Evolutionary conservation across 2,329 filamentous ascomycete genomes (phyloP), one percentile per base, ranked within the genome.

Genomic region (Cordyceps cicadae): DNA sequence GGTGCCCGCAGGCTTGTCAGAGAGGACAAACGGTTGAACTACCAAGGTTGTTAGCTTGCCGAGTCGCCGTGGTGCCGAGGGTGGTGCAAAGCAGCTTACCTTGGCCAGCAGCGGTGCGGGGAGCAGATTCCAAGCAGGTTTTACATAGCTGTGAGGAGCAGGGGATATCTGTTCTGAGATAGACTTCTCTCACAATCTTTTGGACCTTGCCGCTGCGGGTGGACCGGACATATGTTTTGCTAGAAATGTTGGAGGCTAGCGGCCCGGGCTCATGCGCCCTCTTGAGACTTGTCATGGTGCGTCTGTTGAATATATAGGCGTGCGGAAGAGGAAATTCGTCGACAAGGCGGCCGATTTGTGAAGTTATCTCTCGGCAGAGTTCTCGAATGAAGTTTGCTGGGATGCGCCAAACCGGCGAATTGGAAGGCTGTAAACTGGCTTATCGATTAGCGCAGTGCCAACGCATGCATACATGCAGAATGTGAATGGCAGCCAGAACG

Each of bases 161-260:
- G 54, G 94, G 93, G 70, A 99, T 97, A 73, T 99, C 94, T 76
- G 93, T 90, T 74, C 94, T 86, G 63, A 99, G 81, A 75, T 99
- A 99, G 64, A 97, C 83, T 79, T 99, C 94, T 69, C 92, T 87
- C 66, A 99, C 94, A 70, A 99, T 95, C 81, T 99, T 99, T 75
- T 97, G 94, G 63, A 97, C 93, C 78, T 97, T 97, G 75, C 94
- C 94, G 74, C 87, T 94, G 75, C 90, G 92, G 53, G 93, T 96
- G 29, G 94, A 97, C 63, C 94, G 85, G 65, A 99, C 90, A 71
- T 95, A 99, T 68, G 95, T 86, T 77, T 97, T 99, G 83, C 89
- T 97, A 37, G 92, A 93, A 65, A 97, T 88, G 70, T 89, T 96
- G 52, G 87, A 80, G 34, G 86, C 81, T 63, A 79, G 72, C 12